These are phyloP conservation scores for Exophiala sideris DNA, from an alignment of 2,329 filamentous ascomycete species.

Conservation along the genomic window DNA sequence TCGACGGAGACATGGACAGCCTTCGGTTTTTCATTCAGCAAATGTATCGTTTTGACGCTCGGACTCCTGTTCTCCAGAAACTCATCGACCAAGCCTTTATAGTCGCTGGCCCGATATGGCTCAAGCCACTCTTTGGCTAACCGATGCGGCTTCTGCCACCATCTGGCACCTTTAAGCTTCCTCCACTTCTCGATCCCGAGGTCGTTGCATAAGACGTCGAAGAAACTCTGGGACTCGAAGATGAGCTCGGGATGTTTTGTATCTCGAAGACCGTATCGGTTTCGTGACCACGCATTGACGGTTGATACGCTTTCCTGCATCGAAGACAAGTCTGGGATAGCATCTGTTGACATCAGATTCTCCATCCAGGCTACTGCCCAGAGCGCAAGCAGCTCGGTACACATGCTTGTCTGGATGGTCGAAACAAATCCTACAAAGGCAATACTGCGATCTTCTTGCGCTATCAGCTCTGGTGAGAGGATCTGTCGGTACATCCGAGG, in stretches of 20 bases:
- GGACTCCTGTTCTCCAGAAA: constrained; percentile 3
- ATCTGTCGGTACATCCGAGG: neutral
- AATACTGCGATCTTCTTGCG: constrained; percentile 5
- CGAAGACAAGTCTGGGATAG: constrained; percentile 3
- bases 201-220: constrained; percentile 9
- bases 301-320: constrained; percentile 5
- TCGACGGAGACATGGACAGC: neutral
- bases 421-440: constrained; percentile 9
- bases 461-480: neutral
- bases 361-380: constrained; percentile 14
- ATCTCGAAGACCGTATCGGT: constrained; percentile 6
- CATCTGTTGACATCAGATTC: neutral
- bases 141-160: constrained; percentile 1
- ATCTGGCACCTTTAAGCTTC: neutral
- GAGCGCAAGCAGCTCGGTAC: constrained; percentile 3
- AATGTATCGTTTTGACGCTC: neutral
- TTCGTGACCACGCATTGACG: constrained; percentile 4
- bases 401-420: constrained; percentile 5
- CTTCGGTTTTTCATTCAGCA: neutral
- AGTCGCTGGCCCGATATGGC: constrained; percentile 7
- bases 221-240: constrained; percentile 5
- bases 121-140: constrained; percentile 7
- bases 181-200: constrained; percentile 5
- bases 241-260: constrained; percentile 4
- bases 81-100: constrained; percentile 10